Percentiles rank a stretch among this genome's conserved stretches.
Evolutionary conservation across 371 early-diverging fungal genomes (phyloP).

Genomic region (Mucor indicus): DNA sequence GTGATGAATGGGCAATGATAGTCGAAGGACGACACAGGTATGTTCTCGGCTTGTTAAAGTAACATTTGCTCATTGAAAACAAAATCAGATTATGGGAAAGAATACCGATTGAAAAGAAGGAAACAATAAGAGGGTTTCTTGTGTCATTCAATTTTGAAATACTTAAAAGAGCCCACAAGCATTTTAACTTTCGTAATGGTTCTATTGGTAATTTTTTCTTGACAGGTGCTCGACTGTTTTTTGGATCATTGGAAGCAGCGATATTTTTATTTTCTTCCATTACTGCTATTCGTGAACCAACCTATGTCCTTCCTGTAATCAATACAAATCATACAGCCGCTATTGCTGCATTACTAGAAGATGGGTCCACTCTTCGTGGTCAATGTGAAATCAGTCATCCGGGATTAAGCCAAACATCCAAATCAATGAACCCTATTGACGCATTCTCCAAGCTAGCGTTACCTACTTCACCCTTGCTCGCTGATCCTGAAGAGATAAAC

Average conservation of each 20-base stretch:
- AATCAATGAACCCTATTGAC: slow-evolving; percentile 40
- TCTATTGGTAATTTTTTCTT: slow-evolving; percentile 76
- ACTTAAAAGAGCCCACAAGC: slow-evolving; percentile 57
- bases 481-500: slow-evolving; percentile 6
- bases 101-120: slow-evolving; percentile 58
- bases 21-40: slow-evolving; percentile 69
- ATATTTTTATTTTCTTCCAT: slow-evolving; percentile 67
- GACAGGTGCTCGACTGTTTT: slow-evolving; percentile 69
- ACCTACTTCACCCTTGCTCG: slow-evolving; percentile 19
- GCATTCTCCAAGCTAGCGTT: slow-evolving; percentile 41
- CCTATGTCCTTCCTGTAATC: slow-evolving; percentile 62
- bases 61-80: neutral
- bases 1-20: slow-evolving; percentile 64
- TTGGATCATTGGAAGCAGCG: slow-evolving; percentile 67
- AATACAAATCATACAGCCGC: slow-evolving; percentile 60
- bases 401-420: slow-evolving; percentile 7
- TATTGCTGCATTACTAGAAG: slow-evolving; percentile 63
- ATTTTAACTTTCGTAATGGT: slow-evolving; percentile 71
- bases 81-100: slow-evolving; percentile 40
- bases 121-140: slow-evolving; percentile 70
- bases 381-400: slow-evolving; percentile 77
- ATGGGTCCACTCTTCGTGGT: slow-evolving; percentile 56
- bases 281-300: slow-evolving; percentile 60
- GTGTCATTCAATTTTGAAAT: slow-evolving; percentile 67
- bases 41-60: slow-evolving; percentile 1